A percentile compares a stretch with the other conserved stretches of the same genome.
Evolutionary conservation across 768 basidiomycete genomes (phyloP).

Genomic region (Lactifluus hygrophoroides): DNA sequence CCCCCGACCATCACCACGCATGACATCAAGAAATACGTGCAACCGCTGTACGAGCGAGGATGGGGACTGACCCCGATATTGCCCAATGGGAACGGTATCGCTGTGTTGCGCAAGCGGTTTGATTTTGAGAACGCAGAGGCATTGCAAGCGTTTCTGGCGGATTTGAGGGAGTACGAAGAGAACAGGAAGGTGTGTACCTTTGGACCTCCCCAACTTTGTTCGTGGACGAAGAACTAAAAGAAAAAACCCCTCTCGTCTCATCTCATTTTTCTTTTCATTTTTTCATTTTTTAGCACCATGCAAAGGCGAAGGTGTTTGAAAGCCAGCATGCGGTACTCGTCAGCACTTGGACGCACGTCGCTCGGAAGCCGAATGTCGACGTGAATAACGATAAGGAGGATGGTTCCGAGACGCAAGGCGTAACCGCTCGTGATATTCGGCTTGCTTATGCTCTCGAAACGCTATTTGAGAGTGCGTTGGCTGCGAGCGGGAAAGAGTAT

Average conservation of each 20-base stretch:
- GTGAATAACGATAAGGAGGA: not conserved
- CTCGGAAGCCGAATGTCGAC: not conserved
- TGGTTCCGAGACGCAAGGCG: not conserved
- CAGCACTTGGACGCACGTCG: constrained; percentile 15
- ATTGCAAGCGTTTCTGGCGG: constrained; percentile 1
- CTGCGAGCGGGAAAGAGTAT: not conserved
- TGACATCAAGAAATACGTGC: constrained; percentile 5
- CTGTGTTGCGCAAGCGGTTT: constrained; percentile 13
- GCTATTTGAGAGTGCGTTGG: constrained; percentile 9
- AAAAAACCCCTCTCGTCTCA: not conserved
- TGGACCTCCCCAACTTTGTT: no score
- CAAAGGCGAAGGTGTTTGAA: not conserved
- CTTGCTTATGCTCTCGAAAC: constrained; percentile 12
- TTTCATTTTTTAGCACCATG: constrained; percentile 5
- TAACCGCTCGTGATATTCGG: constrained; percentile 12
- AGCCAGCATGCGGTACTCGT: constrained; percentile 6
- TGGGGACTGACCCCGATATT: constrained; percentile 12
- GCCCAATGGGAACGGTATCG: constrained; percentile 10
- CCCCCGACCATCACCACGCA: not conserved
- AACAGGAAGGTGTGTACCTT: not conserved
- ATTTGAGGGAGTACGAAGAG: constrained; percentile 4
- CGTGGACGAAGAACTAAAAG: not conserved
- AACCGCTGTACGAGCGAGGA: constrained; percentile 11
- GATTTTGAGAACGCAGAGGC: not conserved
- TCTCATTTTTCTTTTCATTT: not conserved